Percentiles rank a stretch among this genome's conserved stretches.
These are phyloP conservation scores for Mycena belliarum DNA, from an alignment of 768 basidiomycete genomes.

Conservation along the genomic window DNA sequence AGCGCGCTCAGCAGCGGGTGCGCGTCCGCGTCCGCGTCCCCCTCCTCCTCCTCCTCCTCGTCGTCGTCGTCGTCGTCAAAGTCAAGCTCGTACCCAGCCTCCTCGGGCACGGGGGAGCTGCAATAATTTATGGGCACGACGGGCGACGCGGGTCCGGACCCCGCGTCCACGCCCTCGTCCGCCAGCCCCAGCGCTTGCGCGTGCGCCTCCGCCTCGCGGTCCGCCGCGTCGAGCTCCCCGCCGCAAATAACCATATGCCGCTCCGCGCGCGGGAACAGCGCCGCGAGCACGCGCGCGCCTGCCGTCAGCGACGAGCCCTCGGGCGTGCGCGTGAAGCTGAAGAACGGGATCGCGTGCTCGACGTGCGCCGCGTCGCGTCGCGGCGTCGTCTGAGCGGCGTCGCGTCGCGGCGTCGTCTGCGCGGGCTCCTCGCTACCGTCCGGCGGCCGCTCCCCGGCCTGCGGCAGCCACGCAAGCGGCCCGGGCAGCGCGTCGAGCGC, in stretches of 20 bases:
- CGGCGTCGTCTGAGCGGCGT: neutral
- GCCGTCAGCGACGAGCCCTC: conserved; percentile 80
- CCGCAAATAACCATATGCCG: conserved; percentile 76
- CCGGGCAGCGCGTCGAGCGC: conserved; percentile 11
- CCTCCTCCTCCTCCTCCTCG: conserved; percentile 7
- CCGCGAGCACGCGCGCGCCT: conserved; percentile 64
- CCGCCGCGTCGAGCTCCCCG: conserved; percentile 63
- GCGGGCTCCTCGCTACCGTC: conserved; percentile 5
- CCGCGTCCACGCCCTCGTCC: conserved; percentile 16
- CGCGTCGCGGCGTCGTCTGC: neutral
- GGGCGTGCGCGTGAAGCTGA: conserved; percentile 74
- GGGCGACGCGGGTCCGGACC: neutral
- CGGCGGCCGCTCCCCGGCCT: neutral
- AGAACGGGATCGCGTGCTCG: conserved; percentile 58
- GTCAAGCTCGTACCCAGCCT: conserved; percentile 6
- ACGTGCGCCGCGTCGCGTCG: neutral
- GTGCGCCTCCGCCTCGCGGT: conserved; percentile 32
- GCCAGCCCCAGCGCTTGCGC: conserved; percentile 42
- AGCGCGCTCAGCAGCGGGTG: conserved; percentile 30
- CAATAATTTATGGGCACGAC: no score
- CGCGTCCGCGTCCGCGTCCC: conserved; percentile 23
- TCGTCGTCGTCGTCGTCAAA: conserved; percentile 43
- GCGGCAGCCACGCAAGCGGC: conserved; percentile 2
- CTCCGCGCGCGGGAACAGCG: conserved; percentile 70
- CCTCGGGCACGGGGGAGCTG: no score